These are phyloP conservation scores for Alternaria viburni DNA, from an alignment of 2,329 filamentous ascomycete genomes.

Conservation along the genomic window DNA sequence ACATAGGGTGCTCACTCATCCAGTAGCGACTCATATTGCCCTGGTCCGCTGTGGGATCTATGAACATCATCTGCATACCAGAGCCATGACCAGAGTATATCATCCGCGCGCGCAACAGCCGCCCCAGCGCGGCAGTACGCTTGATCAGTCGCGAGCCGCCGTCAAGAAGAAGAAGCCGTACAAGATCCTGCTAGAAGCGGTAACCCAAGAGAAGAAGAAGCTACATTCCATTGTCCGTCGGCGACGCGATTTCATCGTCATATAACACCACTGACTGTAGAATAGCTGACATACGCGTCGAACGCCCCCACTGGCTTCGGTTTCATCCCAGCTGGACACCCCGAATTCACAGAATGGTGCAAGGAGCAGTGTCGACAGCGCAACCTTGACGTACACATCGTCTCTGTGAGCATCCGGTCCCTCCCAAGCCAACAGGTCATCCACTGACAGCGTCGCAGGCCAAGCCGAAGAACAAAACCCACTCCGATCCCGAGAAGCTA, in stretches of 20 bases:
- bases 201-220: conserved; percentile 67
- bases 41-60: conserved; percentile 14
- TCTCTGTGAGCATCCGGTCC: conserved; percentile 60
- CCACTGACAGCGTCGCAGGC: conserved; percentile 33
- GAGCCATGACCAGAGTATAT: conserved; percentile 37
- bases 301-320: conserved; percentile 65
- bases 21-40: conserved; percentile 3
- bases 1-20: conserved; percentile 1
- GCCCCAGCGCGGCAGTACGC: conserved; percentile 19
- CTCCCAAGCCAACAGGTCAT: not conserved
- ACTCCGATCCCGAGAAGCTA: conserved; percentile 58
- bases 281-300: conserved; percentile 62
- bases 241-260: conserved; percentile 7
- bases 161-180: conserved; percentile 54
- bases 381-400: conserved; percentile 62
- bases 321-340: conserved; percentile 66
- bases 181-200: conserved; percentile 64
- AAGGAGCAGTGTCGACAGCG: conserved; percentile 65
- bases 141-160: conserved; percentile 31
- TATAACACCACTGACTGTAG: conserved; percentile 40
- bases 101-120: conserved; percentile 29
- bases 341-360: conserved; percentile 62
- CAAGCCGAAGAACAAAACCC: conserved; percentile 56
- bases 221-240: conserved; percentile 57
- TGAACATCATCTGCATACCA: conserved; percentile 14